Evolutionary conservation across 441 rosid genomes (phyloP).

Genomic region (Croton laevigatus): DNA sequence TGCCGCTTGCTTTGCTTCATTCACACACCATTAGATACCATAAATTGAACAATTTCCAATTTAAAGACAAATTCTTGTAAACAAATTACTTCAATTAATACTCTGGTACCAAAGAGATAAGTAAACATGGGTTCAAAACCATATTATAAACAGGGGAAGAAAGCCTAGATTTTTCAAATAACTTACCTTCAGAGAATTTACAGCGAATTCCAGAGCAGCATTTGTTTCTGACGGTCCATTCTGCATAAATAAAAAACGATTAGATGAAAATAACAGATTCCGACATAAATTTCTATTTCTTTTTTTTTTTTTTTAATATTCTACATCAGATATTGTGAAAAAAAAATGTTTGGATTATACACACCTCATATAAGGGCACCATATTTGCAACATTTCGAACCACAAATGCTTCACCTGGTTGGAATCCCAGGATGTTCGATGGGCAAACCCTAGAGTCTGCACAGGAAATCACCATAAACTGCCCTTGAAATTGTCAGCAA

Average conservation of each 20-base stretch:
- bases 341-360: slow-evolving; percentile 5
- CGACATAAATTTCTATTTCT: slow-evolving; percentile 4
- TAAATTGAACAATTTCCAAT: neutral
- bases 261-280: neutral
- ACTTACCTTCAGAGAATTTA: slow-evolving; percentile 72
- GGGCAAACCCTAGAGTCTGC: slow-evolving; percentile 99
- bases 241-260: slow-evolving; percentile 36
- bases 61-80: neutral
- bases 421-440: slow-evolving; percentile 77
- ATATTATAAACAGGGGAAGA: neutral
- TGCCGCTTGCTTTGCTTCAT: slow-evolving; percentile 3
- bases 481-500: slow-evolving; percentile 43
- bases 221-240: slow-evolving; percentile 88
- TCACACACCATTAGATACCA: neutral
- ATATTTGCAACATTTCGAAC: slow-evolving; percentile 89
- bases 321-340: neutral
- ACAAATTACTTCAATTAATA: neutral
- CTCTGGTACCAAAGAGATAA: neutral
- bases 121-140: neutral
- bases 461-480: slow-evolving; percentile 97
- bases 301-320: neutral
- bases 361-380: slow-evolving; percentile 84
- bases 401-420: slow-evolving; percentile 95
- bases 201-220: slow-evolving; percentile 91
- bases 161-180: slow-evolving; percentile 2